A percentile compares a stretch with the other conserved stretches of the same genome.
Evolutionary conservation across 2,329 filamentous ascomycete genomes (phyloP).

Genomic region (Pseudogymnoascus sp.): DNA sequence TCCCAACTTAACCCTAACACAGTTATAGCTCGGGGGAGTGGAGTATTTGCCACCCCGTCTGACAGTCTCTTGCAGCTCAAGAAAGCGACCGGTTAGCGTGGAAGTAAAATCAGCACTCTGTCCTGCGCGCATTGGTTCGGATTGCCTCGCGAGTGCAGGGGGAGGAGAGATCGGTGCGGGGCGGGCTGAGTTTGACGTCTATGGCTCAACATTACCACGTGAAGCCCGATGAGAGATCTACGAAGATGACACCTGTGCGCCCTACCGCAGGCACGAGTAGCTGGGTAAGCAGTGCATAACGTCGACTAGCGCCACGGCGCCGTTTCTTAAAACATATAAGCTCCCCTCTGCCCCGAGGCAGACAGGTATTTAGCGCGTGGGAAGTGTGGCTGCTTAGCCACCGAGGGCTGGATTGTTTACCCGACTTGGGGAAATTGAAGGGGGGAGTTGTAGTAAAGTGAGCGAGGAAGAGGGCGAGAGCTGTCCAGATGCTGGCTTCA

Average conservation of each 20-base stretch:
- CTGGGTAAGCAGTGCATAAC: background rate
- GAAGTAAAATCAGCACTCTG: background rate
- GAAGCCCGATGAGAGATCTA: background rate
- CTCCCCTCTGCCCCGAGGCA: background rate
- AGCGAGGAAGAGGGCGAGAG: background rate
- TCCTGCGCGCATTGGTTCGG: background rate
- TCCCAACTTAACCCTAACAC: background rate
- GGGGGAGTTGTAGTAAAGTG: background rate
- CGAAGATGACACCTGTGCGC: background rate
- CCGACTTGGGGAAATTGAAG: background rate
- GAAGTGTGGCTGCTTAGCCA: background rate
- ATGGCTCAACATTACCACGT: background rate
- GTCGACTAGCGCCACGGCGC: background rate
- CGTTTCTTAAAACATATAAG: background rate
- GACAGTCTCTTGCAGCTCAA: background rate
- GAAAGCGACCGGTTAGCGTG: background rate
- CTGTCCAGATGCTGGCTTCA: background rate
- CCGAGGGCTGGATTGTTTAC: background rate
- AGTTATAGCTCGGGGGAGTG: background rate
- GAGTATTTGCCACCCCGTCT: background rate
- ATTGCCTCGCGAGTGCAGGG: background rate
- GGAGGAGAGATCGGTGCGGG: background rate
- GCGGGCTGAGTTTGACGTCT: background rate
- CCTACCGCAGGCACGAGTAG: background rate
- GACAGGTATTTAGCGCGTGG: background rate